Conservation (phyloP, 257 asterid genomes). For the Rauvolfia tetraphylla region DNA sequence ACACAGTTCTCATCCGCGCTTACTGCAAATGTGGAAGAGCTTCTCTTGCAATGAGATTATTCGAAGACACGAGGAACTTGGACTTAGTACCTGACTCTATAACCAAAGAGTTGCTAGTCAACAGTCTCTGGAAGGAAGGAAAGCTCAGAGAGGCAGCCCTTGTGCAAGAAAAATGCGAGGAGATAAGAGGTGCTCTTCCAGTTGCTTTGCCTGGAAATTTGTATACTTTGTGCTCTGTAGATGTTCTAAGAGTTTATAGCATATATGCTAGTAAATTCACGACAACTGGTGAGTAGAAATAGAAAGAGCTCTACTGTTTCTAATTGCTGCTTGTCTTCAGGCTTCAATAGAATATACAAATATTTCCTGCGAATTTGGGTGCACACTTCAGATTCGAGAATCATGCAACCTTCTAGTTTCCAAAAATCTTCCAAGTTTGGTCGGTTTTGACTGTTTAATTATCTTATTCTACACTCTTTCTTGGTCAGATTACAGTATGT, state of each 20-base stretch:
- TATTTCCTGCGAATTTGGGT: background rate
- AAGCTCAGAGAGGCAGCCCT: slow-evolving; percentile 87
- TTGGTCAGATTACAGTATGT: background rate
- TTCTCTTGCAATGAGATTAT: slow-evolving; percentile 74
- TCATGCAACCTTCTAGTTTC: background rate
- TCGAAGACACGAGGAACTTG: slow-evolving; percentile 72
- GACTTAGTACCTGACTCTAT: slow-evolving; percentile 50
- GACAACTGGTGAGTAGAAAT: background rate
- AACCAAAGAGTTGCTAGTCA: slow-evolving; percentile 70
- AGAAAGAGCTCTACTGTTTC: background rate
- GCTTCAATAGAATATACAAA: background rate
- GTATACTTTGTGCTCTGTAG: slow-evolving; percentile 60
- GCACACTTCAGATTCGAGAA: background rate
- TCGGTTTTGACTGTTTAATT: background rate
- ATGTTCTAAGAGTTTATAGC: slow-evolving; percentile 49
- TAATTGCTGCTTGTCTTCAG: background rate
- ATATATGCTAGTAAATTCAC: slow-evolving; percentile 53
- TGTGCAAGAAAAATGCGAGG: slow-evolving; percentile 74
- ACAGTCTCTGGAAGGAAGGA: slow-evolving; percentile 90
- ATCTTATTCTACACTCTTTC: background rate
- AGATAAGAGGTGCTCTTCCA: slow-evolving; percentile 40
- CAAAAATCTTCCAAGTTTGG: background rate
- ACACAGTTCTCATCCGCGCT: slow-evolving; percentile 71
- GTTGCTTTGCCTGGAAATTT: slow-evolving; percentile 67
- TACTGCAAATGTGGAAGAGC: slow-evolving; percentile 87